Percentiles rank a stretch among this genome's conserved stretches.
Evolutionary conservation across 176 grass and related monocot species (phyloP).

Genomic region (Carex myosuroides): DNA sequence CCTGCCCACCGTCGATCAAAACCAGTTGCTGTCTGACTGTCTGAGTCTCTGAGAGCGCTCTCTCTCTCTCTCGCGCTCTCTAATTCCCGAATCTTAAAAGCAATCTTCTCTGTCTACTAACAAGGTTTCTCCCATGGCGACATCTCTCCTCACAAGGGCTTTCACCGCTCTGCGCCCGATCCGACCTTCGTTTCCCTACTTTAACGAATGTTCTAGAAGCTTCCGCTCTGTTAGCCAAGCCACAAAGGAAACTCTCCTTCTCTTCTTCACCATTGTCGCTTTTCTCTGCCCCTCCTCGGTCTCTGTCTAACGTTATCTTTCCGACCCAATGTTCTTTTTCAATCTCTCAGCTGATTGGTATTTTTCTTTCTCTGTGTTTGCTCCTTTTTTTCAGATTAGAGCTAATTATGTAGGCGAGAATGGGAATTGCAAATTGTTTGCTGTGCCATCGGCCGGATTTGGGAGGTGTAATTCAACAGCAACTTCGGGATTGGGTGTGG

Average conservation of each 20-base stretch:
- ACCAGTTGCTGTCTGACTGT: background rate
- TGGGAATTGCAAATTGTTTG: background rate
- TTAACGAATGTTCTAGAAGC: slow-evolving; percentile 40
- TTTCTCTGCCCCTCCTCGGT: slow-evolving; percentile 38
- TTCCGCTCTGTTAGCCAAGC: slow-evolving; percentile 5
- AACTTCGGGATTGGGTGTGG: slow-evolving; percentile 30
- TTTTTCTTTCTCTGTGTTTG: background rate
- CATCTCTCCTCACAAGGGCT: slow-evolving; percentile 6
- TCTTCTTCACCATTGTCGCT: slow-evolving; percentile 29
- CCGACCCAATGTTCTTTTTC: background rate
- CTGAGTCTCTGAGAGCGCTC: background rate
- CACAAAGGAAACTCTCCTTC: slow-evolving; percentile 59
- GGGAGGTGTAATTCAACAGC: slow-evolving; percentile 43
- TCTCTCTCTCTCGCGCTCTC: background rate
- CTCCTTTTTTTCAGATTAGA: slow-evolving; percentile 14
- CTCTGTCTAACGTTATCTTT: slow-evolving; percentile 6
- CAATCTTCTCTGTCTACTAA: background rate
- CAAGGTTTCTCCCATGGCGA: slow-evolving; percentile 18
- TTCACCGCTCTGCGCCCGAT: slow-evolving; percentile 11
- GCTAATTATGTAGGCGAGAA: slow-evolving; percentile 1
- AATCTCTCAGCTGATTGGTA: background rate
- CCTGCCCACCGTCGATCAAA: background rate
- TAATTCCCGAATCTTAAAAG: background rate
- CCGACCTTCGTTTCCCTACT: background rate
- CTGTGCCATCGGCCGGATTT: slow-evolving; percentile 19